Conservation (phyloP, 805 yeast species). For the Metschnikowia chrysomelidarum region DNA sequence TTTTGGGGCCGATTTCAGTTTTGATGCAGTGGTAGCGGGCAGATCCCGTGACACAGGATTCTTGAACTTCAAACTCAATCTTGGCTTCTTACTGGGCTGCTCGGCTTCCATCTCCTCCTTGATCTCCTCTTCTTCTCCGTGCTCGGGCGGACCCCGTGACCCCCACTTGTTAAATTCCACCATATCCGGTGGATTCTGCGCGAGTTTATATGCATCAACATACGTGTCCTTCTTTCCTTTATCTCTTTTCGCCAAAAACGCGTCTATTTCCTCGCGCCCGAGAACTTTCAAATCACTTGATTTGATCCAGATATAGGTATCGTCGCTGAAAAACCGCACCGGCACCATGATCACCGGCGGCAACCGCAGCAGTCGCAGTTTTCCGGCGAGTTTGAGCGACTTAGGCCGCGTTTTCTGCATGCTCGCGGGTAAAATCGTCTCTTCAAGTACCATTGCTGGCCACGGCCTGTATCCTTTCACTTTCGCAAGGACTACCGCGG, state of each 20-base stretch:
- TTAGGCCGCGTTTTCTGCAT: constrained; percentile 53
- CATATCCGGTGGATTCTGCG: constrained; percentile 46
- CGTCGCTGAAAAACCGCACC: constrained; percentile 71
- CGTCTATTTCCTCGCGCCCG: constrained; percentile 39
- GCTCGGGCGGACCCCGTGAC: constrained; percentile 42
- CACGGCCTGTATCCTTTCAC: constrained; percentile 86
- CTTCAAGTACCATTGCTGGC: constrained; percentile 82
- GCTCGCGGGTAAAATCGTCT: constrained; percentile 55
- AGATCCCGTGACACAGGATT: constrained; percentile 8
- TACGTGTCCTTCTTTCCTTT: constrained; percentile 43
- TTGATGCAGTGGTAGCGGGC: too few relatives aligned
- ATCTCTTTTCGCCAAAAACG: constrained; percentile 28
- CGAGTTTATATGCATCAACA: constrained; percentile 51
- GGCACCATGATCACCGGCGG: constrained; percentile 29
- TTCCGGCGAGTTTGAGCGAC: constrained; percentile 25
- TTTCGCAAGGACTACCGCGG: constrained; percentile 57
- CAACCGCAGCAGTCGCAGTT: too few relatives aligned
- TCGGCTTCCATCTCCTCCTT: constrained; percentile 41
- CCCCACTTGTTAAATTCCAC: constrained; percentile 40
- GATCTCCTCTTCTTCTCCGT: constrained; percentile 33
- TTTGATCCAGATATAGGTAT: constrained; percentile 67
- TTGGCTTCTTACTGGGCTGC: constrained; percentile 29
- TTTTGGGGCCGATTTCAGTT: neutral
- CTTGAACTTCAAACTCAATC: constrained; percentile 19
- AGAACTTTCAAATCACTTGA: constrained; percentile 50